A percentile compares a stretch with the other conserved stretches of the same genome.
Evolutionary conservation across 2,329 filamentous ascomycete species (phyloP).

Genomic region (Penicillium sp.): DNA sequence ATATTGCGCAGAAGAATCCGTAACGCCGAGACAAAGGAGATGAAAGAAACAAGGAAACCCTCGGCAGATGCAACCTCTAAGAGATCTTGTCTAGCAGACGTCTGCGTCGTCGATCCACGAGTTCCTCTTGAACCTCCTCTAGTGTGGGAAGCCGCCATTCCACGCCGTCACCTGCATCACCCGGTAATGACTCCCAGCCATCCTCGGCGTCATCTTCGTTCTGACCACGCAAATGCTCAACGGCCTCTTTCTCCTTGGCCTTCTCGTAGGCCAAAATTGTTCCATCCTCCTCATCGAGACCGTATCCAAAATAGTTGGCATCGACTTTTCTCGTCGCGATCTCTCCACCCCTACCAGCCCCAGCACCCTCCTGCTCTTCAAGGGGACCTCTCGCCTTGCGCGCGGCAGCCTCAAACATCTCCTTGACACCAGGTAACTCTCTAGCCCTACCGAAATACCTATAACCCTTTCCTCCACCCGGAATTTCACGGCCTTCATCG

Average conservation of each 20-base stretch:
- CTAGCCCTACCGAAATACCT: slow-evolving; percentile 87
- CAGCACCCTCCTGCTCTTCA: slow-evolving; percentile 67
- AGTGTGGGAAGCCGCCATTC: slow-evolving; percentile 80
- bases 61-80: slow-evolving; percentile 25
- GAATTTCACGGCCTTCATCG: slow-evolving; percentile 69
- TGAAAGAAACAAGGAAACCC: slow-evolving; percentile 7
- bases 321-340: slow-evolving; percentile 68
- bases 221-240: slow-evolving; percentile 63
- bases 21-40: slow-evolving; percentile 21
- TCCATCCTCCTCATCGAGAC: slow-evolving; percentile 86
- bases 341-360: slow-evolving; percentile 44
- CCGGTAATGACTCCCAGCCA: slow-evolving; percentile 82
- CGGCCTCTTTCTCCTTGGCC: slow-evolving; percentile 77
- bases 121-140: slow-evolving; percentile 90
- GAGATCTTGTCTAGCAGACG: slow-evolving; percentile 79
- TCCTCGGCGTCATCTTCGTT: slow-evolving; percentile 59
- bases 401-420: slow-evolving; percentile 81
- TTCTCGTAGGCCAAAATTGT: slow-evolving; percentile 76
- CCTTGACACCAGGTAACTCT: slow-evolving; percentile 92
- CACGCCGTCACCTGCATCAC: slow-evolving; percentile 78
- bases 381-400: slow-evolving; percentile 61
- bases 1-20: slow-evolving; percentile 22
- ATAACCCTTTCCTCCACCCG: slow-evolving; percentile 79
- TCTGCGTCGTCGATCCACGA: slow-evolving; percentile 80
- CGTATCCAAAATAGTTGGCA: slow-evolving; percentile 94